Conservation (phyloP, 805 yeast genomes). For the Debaryomyces hansenii region DNA sequence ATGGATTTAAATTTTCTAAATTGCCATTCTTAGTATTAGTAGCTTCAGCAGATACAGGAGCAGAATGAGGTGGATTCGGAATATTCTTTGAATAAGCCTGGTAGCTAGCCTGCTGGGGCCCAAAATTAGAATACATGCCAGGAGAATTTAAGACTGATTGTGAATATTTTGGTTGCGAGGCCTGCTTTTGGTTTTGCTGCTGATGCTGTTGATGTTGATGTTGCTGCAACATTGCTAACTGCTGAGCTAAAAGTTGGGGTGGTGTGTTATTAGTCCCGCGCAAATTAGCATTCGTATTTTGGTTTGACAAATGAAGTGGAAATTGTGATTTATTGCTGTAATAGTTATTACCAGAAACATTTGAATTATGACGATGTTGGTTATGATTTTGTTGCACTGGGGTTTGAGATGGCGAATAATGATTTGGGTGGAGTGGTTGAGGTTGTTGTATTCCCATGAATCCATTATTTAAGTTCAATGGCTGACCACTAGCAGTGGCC, state of each 20-base stretch:
- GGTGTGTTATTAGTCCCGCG: slow-evolving; percentile 17
- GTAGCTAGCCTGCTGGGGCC: slow-evolving; percentile 11
- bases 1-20: slow-evolving; percentile 8
- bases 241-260: slow-evolving; percentile 19
- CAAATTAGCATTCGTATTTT: slow-evolving; percentile 2
- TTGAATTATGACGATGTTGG: slow-evolving; percentile 3
- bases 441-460: slow-evolving; percentile 36
- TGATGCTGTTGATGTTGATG: slow-evolving; percentile 12
- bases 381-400: neutral
- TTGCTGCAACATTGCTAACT: slow-evolving; percentile 18
- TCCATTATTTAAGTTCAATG: slow-evolving; percentile 34
- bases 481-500: slow-evolving; percentile 48
- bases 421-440: slow-evolving; percentile 25
- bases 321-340: slow-evolving; percentile 6
- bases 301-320: slow-evolving; percentile 8
- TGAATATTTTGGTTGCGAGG: slow-evolving; percentile 12
- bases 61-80: slow-evolving; percentile 14
- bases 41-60: slow-evolving; percentile 12
- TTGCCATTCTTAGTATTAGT: slow-evolving; percentile 8
- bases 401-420: slow-evolving; percentile 3
- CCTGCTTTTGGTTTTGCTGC: slow-evolving; percentile 12
- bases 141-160: slow-evolving; percentile 24
- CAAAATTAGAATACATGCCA: slow-evolving; percentile 17
- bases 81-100: slow-evolving; percentile 8
- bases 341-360: neutral